Evolutionary conservation across 345 rosid species (phyloP).

Genomic region (Salix dunnii): DNA sequence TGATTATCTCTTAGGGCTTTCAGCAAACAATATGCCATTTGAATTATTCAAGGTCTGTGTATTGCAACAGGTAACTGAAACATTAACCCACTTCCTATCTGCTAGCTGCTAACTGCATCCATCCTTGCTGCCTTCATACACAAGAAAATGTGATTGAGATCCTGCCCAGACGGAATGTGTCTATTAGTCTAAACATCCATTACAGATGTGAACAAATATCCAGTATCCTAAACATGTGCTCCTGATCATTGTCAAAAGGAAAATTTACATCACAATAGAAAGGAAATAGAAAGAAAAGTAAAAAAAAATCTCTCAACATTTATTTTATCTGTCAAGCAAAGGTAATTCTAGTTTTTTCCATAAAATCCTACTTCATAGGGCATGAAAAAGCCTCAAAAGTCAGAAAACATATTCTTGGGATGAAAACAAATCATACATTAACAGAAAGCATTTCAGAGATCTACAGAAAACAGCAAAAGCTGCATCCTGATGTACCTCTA

Average conservation of each 20-base stretch:
- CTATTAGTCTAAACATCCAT: not conserved
- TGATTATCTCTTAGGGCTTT: not conserved
- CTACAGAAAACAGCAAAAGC: not conserved
- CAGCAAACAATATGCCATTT: not conserved
- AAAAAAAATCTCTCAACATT: not conserved
- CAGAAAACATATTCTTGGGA: not conserved
- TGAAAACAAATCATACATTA: not conserved
- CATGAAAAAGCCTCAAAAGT: not conserved
- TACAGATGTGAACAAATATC: no score
- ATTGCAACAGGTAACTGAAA: not conserved
- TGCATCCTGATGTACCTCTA: not conserved
- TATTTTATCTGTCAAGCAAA: not conserved
- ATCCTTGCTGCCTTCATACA: not conserved
- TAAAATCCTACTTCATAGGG: not conserved
- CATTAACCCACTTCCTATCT: not conserved
- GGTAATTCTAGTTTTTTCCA: not conserved
- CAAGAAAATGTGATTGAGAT: not conserved
- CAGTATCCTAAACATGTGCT: not conserved
- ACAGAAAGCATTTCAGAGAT: not conserved
- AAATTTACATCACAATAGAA: not conserved
- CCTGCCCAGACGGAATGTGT: not conserved
- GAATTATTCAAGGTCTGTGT: slow-evolving; percentile 3
- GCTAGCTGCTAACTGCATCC: not conserved
- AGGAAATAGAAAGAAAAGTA: not conserved
- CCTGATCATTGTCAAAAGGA: slow-evolving; percentile 7